phyloP scores from a whole-genome alignment of 345 rosid genomes.

The Microcos paniculata region DNA sequence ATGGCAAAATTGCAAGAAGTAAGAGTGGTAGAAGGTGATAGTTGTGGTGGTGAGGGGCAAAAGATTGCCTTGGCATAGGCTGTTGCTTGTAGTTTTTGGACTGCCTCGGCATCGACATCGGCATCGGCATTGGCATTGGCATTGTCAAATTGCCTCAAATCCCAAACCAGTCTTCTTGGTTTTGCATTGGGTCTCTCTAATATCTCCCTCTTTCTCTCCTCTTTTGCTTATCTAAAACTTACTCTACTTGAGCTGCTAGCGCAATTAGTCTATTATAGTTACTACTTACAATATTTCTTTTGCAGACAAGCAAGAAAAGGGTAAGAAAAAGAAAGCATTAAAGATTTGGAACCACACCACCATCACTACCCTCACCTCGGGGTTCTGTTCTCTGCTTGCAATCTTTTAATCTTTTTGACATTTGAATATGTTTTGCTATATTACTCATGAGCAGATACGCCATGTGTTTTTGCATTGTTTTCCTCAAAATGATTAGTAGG shows the following conservation, averaged over 20 bases:
- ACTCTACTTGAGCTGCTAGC: constrained; percentile 13
- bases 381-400: constrained; percentile 51
- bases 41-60: constrained; percentile 18
- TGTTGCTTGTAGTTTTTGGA: constrained; percentile 23
- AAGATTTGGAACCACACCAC: constrained; percentile 35
- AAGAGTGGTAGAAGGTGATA: constrained; percentile 24
- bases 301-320: constrained; percentile 47
- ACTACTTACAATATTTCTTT: constrained; percentile 29
- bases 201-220: constrained; percentile 20
- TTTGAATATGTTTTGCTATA: constrained; percentile 27
- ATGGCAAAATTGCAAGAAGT: constrained; percentile 26
- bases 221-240: constrained; percentile 21
- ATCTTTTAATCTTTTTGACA: constrained; percentile 17
- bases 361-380: constrained; percentile 54
- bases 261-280: constrained; percentile 8
- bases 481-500: constrained; percentile 49
- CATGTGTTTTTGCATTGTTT: constrained; percentile 88
- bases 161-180: constrained; percentile 55
- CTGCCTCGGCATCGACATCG: constrained; percentile 61
- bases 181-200: constrained; percentile 59
- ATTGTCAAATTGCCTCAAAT: constrained; percentile 52
- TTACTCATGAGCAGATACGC: constrained; percentile 18
- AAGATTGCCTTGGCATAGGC: constrained; percentile 26
- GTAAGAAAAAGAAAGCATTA: constrained; percentile 26
- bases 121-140: constrained; percentile 61